Evolutionary conservation across 345 rosid genomes (phyloP).

Genomic region (Salix brachista): DNA sequence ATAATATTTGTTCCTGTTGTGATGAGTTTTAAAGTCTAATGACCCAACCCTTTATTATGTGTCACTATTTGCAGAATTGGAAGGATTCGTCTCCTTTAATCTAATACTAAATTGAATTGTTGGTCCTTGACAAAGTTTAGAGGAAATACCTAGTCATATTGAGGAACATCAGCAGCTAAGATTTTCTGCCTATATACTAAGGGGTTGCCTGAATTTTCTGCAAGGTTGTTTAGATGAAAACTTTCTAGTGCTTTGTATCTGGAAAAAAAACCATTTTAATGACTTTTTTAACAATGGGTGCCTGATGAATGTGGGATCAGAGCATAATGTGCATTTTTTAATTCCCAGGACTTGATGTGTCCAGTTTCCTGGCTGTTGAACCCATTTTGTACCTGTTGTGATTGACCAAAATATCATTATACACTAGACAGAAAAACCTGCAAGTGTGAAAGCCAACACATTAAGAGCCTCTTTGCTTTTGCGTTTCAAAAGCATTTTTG

Average conservation of each 20-base stretch:
- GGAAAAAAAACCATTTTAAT: neutral
- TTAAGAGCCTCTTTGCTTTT: too few species aligned
- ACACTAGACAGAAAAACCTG: neutral
- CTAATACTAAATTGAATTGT: too few species aligned
- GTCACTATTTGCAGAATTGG: too few species aligned
- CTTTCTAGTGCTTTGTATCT: neutral
- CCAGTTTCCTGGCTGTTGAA: neutral
- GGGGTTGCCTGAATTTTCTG: neutral
- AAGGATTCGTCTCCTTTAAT: too few species aligned
- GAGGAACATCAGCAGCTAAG: too few species aligned
- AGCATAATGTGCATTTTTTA: neutral
- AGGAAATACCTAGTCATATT: too few species aligned
- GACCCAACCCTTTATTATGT: too few species aligned
- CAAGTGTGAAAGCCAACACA: neutral
- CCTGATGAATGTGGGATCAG: neutral
- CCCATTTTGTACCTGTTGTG: neutral
- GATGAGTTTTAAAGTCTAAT: too few species aligned
- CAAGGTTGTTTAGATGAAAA: neutral
- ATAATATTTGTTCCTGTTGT: too few species aligned
- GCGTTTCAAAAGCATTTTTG: too few species aligned
- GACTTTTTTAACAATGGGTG: neutral
- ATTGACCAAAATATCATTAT: neutral
- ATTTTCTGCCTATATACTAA: neutral
- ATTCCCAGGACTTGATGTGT: neutral
- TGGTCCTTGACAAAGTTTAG: too few species aligned